Evolutionary conservation across 495 filamentous ascomycete species (phyloP), one percentile per base, ranked within the genome.

Genomic region (Penicillium subrubescens): DNA sequence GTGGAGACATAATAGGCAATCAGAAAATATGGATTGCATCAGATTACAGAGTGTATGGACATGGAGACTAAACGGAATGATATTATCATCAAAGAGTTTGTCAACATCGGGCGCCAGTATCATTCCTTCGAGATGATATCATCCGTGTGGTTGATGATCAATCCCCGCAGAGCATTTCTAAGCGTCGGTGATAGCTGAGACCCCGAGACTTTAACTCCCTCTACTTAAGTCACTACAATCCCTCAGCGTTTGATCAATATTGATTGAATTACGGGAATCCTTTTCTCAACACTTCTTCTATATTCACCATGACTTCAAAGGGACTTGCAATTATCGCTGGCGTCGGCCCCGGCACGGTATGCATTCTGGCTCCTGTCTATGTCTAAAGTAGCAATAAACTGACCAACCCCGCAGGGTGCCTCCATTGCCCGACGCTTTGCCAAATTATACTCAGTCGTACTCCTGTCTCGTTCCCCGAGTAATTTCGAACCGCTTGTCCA

Each of bases 311-410:
- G 79, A 69, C 75, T 63, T 63, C 74, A 25, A 81, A 80, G 67
- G 69, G 79, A 60, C 84, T 90, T 73, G 89, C 90, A 58, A 81
- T 93, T 62, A 83, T 94, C 66, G 91, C 90, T 58, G 90, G 91
- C 51, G 90, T 90, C 39, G 91, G 91, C 23, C 81, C 87, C 39
- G 91, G 91, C 61, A 92, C 90, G 72, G 89, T 82, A 81, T 75
- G 62, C 46, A 61, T 64, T 35, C 62, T 17, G 23, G 23, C 27
- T 21, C 41, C 14, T 17, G 31, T 55, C 19, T n/a, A 58, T 27
- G 31, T 35, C 29, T 7, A 33, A 14, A 52, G 46, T 14, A 52
- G 46, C 8, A 56, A 35, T 63, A 51, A 58, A 60, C 57, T 55
- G 44, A 66, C n/a, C 14, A 54, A 43, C 52, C 35, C 31, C 35